phyloP scores from a whole-genome alignment of 2,329 filamentous ascomycete species.

The Sporothrix globosa region DNA sequence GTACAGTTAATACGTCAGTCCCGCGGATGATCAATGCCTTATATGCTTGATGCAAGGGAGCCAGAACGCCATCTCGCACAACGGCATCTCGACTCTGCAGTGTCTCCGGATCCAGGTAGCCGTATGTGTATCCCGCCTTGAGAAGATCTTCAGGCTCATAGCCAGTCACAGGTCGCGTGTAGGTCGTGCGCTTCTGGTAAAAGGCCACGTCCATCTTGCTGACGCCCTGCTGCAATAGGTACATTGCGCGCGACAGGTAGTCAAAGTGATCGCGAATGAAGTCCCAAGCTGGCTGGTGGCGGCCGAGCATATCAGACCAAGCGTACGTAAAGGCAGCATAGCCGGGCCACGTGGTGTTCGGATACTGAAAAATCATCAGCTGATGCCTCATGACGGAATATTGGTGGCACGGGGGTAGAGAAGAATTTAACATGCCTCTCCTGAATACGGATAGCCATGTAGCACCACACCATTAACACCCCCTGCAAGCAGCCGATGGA shows the following conservation, averaged over 20 bases:
- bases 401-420: too few relatives aligned
- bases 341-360: slow-evolving; percentile 13
- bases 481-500: slow-evolving; percentile 8
- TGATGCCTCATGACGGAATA: background rate
- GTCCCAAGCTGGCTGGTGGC: slow-evolving; percentile 16
- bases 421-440: background rate
- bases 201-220: slow-evolving; percentile 2
- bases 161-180: background rate
- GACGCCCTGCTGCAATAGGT: background rate
- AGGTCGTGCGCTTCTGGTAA: slow-evolving; percentile 18
- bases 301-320: slow-evolving; percentile 17
- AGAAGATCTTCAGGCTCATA: background rate
- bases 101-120: slow-evolving; percentile 16
- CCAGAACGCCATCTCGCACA: background rate
- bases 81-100: background rate
- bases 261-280: background rate
- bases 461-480: slow-evolving; percentile 15
- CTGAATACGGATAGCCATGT: background rate
- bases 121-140: background rate
- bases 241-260: slow-evolving; percentile 9
- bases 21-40: background rate
- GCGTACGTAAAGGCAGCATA: slow-evolving; percentile 9
- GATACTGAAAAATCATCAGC: background rate
- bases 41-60: background rate
- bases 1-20: background rate